Base-by-base conservation (phyloP, 192 early-diverging fungal species). In the Podila epicladia region DNA sequence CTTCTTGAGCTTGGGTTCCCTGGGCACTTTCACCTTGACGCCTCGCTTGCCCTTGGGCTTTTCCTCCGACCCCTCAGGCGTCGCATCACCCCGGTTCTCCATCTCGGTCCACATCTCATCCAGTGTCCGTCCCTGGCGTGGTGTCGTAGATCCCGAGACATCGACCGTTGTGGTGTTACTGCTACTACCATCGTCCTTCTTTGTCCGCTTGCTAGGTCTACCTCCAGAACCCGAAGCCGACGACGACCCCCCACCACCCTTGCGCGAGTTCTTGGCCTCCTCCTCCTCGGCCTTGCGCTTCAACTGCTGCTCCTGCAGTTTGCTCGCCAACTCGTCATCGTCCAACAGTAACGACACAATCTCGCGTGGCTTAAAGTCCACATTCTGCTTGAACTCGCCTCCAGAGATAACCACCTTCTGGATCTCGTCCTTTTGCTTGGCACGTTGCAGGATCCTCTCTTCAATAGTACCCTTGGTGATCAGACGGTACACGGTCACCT, bases 331-430 rank as follows among this genome's bases (percentile, higher is more conserved):
- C 65, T 90, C 89, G 67, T 90, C 89, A 66, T 97, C 95, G 70
- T 94, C 95, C 45, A 97, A 75, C 59, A 97, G 82, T 67, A 96
- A 82, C 32, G 93, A 93, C 45, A 95, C 91, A 74, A 97, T 95
- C 77, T 97, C 96, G 62, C 94, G 92, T 17, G 96, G 93, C 82
- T 95, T 97, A 50, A 95, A 93, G 60, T 95, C 95, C 28, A 94
- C 92, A 38, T 22, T 72, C 82, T 87, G 89, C 79, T 90, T 91
- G 74, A 91, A 92, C 66, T 95, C 94, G 8, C 94, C 94, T n/a
- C 96, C 96, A 20, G 94, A 92, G 69, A 97, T 96, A 48, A 97
- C 96, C 2, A 97, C 95, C 63, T 94, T 94, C 73, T 97, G 96
- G 24, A 97, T 97, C 74, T 97, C 93, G 80, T 96, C 94, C 86